Conservation (phyloP, 257 asterid genomes). For the Rhazya stricta region DNA sequence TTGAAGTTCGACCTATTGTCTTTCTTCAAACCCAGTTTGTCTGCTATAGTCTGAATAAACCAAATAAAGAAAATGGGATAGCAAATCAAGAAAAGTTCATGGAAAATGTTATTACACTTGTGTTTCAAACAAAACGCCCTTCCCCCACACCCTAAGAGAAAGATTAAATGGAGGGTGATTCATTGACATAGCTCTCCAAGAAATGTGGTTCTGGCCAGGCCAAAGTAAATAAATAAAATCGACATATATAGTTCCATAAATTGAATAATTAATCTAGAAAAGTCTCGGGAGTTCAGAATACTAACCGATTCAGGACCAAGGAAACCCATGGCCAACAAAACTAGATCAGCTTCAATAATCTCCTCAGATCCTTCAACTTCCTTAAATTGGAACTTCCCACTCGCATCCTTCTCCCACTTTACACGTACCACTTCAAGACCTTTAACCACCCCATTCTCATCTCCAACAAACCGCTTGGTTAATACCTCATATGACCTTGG, state of each 20-base stretch:
- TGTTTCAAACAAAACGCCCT: too few relatives aligned
- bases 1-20: slow-evolving; percentile 87
- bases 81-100: slow-evolving; percentile 6
- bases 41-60: slow-evolving; percentile 56
- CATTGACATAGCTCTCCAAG: too few relatives aligned
- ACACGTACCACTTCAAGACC: slow-evolving; percentile 80
- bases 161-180: too few relatives aligned
- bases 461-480: slow-evolving; percentile 87
- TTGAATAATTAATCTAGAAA: background rate
- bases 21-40: slow-evolving; percentile 70
- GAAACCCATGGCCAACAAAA: slow-evolving; percentile 96
- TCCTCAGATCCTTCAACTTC: slow-evolving; percentile 97
- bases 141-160: too few relatives aligned
- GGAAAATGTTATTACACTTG: background rate
- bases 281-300: slow-evolving; percentile 10
- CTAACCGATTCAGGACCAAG: slow-evolving; percentile 98
- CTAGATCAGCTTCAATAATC: slow-evolving; percentile 79
- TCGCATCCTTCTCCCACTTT: slow-evolving; percentile 86
- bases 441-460: slow-evolving; percentile 69
- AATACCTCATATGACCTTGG: slow-evolving; percentile 92
- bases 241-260: background rate
- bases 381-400: slow-evolving; percentile 78
- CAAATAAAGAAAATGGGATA: background rate
- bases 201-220: too few relatives aligned
- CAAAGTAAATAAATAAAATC: too few relatives aligned